Evolutionary conservation across 2,329 filamentous ascomycete species (phyloP).

Genomic region (Curvularia sp.): DNA sequence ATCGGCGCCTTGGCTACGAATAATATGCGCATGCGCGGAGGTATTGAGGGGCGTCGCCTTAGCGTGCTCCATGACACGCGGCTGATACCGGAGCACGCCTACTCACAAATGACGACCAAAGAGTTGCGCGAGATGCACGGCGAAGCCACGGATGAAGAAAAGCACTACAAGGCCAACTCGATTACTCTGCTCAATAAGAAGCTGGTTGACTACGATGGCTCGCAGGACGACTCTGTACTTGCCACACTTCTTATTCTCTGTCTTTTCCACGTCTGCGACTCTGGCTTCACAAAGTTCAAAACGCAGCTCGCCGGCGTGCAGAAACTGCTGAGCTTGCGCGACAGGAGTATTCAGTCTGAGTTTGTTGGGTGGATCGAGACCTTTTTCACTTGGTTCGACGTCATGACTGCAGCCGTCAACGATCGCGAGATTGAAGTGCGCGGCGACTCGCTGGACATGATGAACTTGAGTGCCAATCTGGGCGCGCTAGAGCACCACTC

Average conservation of each 20-base stretch:
- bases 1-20: conserved; percentile 89
- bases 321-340: conserved; percentile 81
- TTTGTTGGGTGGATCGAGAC: conserved; percentile 90
- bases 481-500: conserved; percentile 83
- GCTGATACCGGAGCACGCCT: conserved; percentile 48
- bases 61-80: conserved; percentile 41
- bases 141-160: conserved; percentile 75
- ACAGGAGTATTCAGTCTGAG: conserved; percentile 64
- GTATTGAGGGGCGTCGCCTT: conserved; percentile 58
- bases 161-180: conserved; percentile 82
- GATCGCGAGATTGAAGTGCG: conserved; percentile 84
- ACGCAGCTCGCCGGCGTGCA: conserved; percentile 93
- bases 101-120: conserved; percentile 46
- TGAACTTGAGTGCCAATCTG: conserved; percentile 69
- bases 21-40: conserved; percentile 85
- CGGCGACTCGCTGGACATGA: conserved; percentile 67
- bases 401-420: conserved; percentile 89
- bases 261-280: conserved; percentile 92
- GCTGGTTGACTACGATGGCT: conserved; percentile 75
- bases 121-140: conserved; percentile 51
- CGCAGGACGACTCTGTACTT: conserved; percentile 83
- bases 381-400: conserved; percentile 93
- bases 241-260: conserved; percentile 88
- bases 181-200: conserved; percentile 85
- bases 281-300: conserved; percentile 89